Evolutionary conservation across 192 early-diverging fungal genomes (phyloP), one percentile per base, ranked within the genome.

Genomic region (Coemansia sp.): DNA sequence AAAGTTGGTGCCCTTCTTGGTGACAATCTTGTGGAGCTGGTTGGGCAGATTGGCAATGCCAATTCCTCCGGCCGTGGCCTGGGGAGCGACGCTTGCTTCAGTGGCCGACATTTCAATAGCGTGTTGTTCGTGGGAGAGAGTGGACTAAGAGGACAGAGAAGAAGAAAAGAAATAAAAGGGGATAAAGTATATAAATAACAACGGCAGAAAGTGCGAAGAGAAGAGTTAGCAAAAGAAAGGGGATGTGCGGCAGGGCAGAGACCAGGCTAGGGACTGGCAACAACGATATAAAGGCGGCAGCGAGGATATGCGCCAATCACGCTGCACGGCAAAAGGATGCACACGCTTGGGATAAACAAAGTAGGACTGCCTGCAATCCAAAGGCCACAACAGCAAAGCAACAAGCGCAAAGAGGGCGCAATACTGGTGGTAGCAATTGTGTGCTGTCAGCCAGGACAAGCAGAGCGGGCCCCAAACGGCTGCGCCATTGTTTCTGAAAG

Each of bases 11-110:
- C 97, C 97, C 74, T 93, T 89, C 78, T 95, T 88, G 63, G 94
- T 94, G 59, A 95, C 97, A 85, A 99, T 96, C 82, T 93, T 91
- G 82, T 99, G 97, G 53, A 90, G 86, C 83, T 99, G 97, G 84
- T 99, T 99, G 57, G 97, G 95, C 68, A 99, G 82, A 85, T 95
- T 94, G 78, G 93, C 93, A 76, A 99, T 95, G 50, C 97, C 97
- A 65, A 95, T 91, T 69, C 87, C 88, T n/a, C 72, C 77, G 46
- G 37, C 62, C 39, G 68, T 52, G 60, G 66, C 41, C 67, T 68
- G 66, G 50, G 76, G 32, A 65, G 67, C 63, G 46, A 62, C 56
- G 70, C 58, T 68, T 55, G 76, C 67, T 58, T 79, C 76, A 41
- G 70, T 54, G 53, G 69, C 58, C 26, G 76, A 72, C 76, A 79